phyloP scores from a whole-genome alignment of 164 flowering plant genomes.

The Cinnamomum micranthum region DNA sequence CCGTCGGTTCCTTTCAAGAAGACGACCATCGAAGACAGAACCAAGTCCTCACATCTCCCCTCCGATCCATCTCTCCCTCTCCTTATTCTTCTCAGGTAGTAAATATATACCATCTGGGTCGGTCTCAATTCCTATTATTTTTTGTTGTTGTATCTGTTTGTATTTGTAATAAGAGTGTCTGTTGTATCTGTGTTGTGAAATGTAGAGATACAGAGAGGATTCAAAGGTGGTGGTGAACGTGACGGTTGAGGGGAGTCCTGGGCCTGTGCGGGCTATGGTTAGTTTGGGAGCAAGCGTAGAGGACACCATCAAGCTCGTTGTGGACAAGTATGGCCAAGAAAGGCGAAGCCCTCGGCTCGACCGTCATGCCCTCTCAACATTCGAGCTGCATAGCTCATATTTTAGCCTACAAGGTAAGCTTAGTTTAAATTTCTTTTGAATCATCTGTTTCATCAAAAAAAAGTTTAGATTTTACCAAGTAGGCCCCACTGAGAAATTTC shows the following conservation, averaged over 20 bases:
- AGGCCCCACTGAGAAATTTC: no score
- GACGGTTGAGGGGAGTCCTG: conserved; percentile 83
- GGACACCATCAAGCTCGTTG: conserved; percentile 59
- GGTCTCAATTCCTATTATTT: not conserved
- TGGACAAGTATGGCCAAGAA: conserved; percentile 54
- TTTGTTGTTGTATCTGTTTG: not conserved
- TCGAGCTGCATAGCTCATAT: conserved; percentile 66
- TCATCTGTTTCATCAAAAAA: no score
- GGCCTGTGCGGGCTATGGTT: conserved; percentile 70
- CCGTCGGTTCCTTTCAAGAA: not conserved
- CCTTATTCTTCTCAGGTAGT: conserved; percentile 24
- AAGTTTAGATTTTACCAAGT: no score
- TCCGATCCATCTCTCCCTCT: conserved; percentile 9
- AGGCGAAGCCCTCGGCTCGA: conserved; percentile 64
- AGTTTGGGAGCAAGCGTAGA: conserved; percentile 68
- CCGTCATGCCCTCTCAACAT: conserved; percentile 15
- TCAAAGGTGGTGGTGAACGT: conserved; percentile 81
- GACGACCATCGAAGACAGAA: conserved; percentile 5
- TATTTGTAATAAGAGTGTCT: not conserved
- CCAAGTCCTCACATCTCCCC: conserved; percentile 16
- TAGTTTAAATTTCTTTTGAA: no score
- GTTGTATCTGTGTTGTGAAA: not conserved
- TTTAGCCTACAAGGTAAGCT: conserved; percentile 77
- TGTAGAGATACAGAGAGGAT: conserved; percentile 43
- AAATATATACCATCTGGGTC: not conserved